A percentile compares a stretch with the other conserved stretches of the same genome.
phyloP scores from a whole-genome alignment of 2,329 filamentous ascomycete genomes.

The Pseudocercospora vitis region DNA sequence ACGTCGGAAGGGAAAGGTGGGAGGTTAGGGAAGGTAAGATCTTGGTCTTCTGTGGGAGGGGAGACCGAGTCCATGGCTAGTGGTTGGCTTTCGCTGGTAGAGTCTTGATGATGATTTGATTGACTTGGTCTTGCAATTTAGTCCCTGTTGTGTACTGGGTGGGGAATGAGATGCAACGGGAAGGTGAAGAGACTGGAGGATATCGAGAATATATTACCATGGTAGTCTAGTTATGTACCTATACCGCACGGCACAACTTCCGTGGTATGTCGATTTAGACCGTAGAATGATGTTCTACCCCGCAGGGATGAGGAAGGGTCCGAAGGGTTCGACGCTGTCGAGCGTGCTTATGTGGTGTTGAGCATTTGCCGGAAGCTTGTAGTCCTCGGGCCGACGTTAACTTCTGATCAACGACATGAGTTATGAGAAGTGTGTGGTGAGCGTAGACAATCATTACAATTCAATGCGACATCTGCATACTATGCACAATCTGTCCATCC shows the following conservation, averaged over 20 bases:
- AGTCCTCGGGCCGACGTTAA: background rate
- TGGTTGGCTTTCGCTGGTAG: no score
- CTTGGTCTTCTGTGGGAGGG: slow-evolving; percentile 8
- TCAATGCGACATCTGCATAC: slow-evolving; percentile 11
- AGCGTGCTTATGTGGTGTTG: no score
- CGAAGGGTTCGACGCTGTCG: no score
- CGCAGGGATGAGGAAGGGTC: background rate
- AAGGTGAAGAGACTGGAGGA: no score
- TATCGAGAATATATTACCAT: background rate
- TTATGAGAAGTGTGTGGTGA: background rate
- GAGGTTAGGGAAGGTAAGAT: slow-evolving; percentile 19
- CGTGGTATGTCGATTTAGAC: background rate
- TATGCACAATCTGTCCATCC: slow-evolving; percentile 25
- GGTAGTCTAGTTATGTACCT: no score
- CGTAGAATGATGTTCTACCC: background rate
- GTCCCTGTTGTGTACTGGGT: no score
- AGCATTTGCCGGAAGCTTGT: background rate
- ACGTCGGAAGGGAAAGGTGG: slow-evolving; percentile 47
- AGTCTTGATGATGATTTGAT: background rate
- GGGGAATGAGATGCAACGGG: no score
- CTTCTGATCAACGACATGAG: background rate
- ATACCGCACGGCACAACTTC: background rate
- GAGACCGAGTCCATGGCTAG: slow-evolving; percentile 16
- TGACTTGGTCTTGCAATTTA: no score
- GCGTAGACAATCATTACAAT: slow-evolving; percentile 4